Conservation (phyloP, 176 grass and related monocot genomes). For the Paspalum notatum region DNA sequence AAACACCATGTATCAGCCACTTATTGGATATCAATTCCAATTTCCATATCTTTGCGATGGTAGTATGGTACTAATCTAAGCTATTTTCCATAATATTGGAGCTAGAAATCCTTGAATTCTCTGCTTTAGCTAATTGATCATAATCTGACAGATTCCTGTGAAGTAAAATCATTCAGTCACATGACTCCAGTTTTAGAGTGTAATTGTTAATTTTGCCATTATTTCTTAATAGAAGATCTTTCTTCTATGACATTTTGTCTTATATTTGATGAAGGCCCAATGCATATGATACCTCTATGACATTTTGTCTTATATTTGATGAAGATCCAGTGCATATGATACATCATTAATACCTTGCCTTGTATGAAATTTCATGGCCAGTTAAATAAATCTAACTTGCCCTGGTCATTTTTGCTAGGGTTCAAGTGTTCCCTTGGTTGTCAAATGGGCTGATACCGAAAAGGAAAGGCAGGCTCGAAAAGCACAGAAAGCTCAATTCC, state of each 20-base stretch:
- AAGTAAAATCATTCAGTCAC: constrained; percentile 9
- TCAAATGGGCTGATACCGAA: constrained; percentile 99
- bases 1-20: neutral
- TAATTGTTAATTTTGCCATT: neutral
- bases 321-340: neutral
- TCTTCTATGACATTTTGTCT: neutral
- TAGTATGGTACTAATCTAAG: neutral
- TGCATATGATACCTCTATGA: neutral
- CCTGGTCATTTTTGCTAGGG: constrained; percentile 54
- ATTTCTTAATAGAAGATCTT: constrained; percentile 5
- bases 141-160: neutral
- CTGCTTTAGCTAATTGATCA: constrained; percentile 6
- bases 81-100: neutral
- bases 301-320: neutral
- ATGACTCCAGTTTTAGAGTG: neutral
- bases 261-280: neutral
- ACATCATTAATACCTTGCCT: neutral
- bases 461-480: constrained; percentile 97
- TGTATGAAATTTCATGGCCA: constrained; percentile 14
- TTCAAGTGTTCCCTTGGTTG: constrained; percentile 96
- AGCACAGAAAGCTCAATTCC: constrained; percentile 87
- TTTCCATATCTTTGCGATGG: neutral
- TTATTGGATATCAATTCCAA: neutral
- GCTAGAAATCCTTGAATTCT: neutral
- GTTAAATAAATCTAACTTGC: constrained; percentile 22